Base-by-base conservation (phyloP, 495 filamentous ascomycete genomes). In the Alectoria sarmentosa region DNA sequence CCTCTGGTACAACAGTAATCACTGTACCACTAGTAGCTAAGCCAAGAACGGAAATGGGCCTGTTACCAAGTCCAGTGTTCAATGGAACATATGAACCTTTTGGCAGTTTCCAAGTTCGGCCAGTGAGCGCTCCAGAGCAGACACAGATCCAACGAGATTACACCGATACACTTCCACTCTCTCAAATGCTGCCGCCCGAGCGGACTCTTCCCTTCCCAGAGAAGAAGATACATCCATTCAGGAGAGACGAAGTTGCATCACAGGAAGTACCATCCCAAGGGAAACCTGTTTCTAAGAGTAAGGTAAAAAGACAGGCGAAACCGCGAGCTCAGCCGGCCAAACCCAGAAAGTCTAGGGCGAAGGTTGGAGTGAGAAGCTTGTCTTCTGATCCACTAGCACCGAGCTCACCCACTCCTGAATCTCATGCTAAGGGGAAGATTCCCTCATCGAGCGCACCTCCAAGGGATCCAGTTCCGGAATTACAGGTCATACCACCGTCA, bases 131-230 rank as follows among this genome's bases (percentile, higher is more conserved):
- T 32, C 54, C 58, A 46, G 44, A 66, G 61, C 65, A 48, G 32
- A 49, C 57, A 48, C 55, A 49, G 9, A 11, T 34, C 13, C 34
- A 64, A 28, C 56, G 57, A 21, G 56, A 44, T 28, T 58, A 32
- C 6, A 62, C 28, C 23, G 59, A 70, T 34, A 59, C 46, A 1
- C 6, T 63, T 17, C 26, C 69, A 26, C 69, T 79, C 0, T 72
- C 76, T 49, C 71, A 77, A 39, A 71, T 76, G 64, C 69, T 80
- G 11, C 80, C 80, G 26, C 80, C 80, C n/a, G 78, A 73, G 61
- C 66, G 79, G 49, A 72, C 74, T 15, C 71, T 83, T 1, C 80
- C 80, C 6, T 81, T 80, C 60, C 48, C 70, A 23, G 75, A 72
- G 44, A 67, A 66, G 34, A 70, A 60, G 34, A 23, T 60, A 32